phyloP scores from a whole-genome alignment of 164 flowering plant species.

The Warburgia ugandensis region DNA sequence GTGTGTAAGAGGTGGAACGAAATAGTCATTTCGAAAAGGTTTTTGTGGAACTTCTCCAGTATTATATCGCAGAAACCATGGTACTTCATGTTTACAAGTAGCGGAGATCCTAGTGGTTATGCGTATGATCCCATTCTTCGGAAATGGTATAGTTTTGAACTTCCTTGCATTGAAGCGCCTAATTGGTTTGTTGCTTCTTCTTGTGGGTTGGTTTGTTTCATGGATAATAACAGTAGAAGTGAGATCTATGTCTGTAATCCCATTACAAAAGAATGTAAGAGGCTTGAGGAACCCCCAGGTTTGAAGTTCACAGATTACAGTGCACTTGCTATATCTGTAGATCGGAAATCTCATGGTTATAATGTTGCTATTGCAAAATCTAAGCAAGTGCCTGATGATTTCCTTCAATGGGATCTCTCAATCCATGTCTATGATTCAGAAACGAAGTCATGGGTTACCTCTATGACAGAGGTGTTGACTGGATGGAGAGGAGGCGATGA shows the following conservation, averaged over 20 bases:
- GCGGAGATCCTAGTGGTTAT: conserved; percentile 71
- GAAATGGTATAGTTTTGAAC: conserved; percentile 79
- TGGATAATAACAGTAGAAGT: conserved; percentile 64
- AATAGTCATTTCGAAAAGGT: conserved; percentile 60
- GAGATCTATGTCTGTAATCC: conserved; percentile 74
- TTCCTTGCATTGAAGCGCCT: conserved; percentile 57
- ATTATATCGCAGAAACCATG: conserved; percentile 62
- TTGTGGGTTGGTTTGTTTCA: conserved; percentile 74
- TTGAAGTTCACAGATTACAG: conserved; percentile 62
- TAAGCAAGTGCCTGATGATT: conserved; percentile 72
- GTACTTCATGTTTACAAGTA: conserved; percentile 91
- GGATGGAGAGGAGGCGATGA: conserved; percentile 99
- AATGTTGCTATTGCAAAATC: conserved; percentile 62
- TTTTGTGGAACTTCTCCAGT: conserved; percentile 52
- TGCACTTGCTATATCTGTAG: conserved; percentile 61
- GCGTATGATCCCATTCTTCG: conserved; percentile 74
- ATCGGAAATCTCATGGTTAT: conserved; percentile 39
- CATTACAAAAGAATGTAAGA: conserved; percentile 43
- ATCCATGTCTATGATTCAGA: conserved; percentile 64
- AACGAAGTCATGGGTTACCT: conserved; percentile 54
- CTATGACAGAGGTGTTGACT: conserved; percentile 48
- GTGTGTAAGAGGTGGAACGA: conserved; percentile 90
- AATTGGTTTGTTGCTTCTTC: conserved; percentile 75
- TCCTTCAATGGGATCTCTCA: conserved; percentile 78
- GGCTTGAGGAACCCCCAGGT: conserved; percentile 57